Percentiles rank a stretch among this genome's conserved stretches.
Conservation (phyloP, 2,329 filamentous ascomycete species). For the Ophiosphaerella korrae region DNA sequence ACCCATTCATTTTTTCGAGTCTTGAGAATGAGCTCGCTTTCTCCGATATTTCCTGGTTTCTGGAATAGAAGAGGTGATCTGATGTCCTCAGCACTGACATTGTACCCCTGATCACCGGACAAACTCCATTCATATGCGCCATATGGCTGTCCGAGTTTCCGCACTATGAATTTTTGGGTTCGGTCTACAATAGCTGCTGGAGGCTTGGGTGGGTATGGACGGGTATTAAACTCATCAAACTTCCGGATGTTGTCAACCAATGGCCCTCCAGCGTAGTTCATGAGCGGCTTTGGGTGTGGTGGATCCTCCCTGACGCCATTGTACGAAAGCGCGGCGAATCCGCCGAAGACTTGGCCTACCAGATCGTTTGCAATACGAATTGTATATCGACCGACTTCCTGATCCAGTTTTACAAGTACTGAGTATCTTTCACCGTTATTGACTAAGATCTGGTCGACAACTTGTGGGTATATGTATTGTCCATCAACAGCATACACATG, state of each 20-base stretch:
- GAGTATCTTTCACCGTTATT: conserved; percentile 4
- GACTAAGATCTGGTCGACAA: background rate
- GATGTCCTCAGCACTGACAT: background rate
- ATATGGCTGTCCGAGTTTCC: conserved; percentile 1
- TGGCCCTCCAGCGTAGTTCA: background rate
- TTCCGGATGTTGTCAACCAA: background rate
- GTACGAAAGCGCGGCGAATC: conserved; percentile 1
- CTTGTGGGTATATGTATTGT: conserved; percentile 6
- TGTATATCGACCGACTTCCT: conserved; percentile 1
- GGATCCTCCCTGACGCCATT: background rate
- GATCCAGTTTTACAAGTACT: conserved; percentile 3
- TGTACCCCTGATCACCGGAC: background rate
- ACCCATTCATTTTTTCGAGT: conserved; percentile 6
- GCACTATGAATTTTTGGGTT: conserved; percentile 4
- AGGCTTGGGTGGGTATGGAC: conserved; percentile 1
- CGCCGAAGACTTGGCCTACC: background rate
- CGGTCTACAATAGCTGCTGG: background rate
- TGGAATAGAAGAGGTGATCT: conserved; percentile 1
- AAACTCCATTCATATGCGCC: conserved; percentile 5
- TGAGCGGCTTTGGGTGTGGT: background rate
- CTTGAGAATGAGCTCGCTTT: background rate
- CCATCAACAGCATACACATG: conserved; percentile 10
- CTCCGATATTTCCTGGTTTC: background rate
- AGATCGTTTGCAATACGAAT: conserved; percentile 3
- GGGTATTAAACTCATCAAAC: background rate